A percentile compares a stretch with the other conserved stretches of the same genome.
Conservation (phyloP, 2,329 filamentous ascomycete genomes). For the Sporothrix humicola region DNA sequence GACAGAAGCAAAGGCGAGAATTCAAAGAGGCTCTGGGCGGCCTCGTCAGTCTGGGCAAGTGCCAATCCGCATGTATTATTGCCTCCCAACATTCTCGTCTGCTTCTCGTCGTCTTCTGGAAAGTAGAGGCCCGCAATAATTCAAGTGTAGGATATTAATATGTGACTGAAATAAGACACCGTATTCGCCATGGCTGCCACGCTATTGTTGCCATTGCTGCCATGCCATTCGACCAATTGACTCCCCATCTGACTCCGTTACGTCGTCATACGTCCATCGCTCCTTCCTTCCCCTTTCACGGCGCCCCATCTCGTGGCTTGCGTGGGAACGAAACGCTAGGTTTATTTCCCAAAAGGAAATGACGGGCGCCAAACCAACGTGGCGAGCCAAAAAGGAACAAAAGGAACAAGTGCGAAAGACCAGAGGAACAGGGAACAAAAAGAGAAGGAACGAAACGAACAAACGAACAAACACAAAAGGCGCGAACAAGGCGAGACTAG, state of each 20-base stretch:
- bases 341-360: neutral
- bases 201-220: neutral
- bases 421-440: neutral
- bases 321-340: neutral
- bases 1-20: neutral
- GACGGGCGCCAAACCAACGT: conserved; percentile 23
- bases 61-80: neutral
- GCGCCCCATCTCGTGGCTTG: neutral
- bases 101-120: conserved; percentile 13
- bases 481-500: conserved; percentile 12
- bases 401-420: no score
- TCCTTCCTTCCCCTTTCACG: neutral
- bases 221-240: neutral
- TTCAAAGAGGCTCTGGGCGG: neutral
- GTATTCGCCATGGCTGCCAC: neutral
- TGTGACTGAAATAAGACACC: neutral
- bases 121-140: neutral
- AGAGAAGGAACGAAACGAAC: neutral
- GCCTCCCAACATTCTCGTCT: neutral
- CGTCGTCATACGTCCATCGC: conserved; percentile 2
- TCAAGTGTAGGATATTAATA: neutral
- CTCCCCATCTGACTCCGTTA: neutral
- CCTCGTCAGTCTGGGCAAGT: conserved; percentile 1
- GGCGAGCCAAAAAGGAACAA: conserved; percentile 15
- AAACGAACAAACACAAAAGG: neutral